Evolutionary conservation across 129 eudicot species (phyloP), one percentile per base, ranked within the genome.

Genomic region (Flaveria sonorensis): DNA sequence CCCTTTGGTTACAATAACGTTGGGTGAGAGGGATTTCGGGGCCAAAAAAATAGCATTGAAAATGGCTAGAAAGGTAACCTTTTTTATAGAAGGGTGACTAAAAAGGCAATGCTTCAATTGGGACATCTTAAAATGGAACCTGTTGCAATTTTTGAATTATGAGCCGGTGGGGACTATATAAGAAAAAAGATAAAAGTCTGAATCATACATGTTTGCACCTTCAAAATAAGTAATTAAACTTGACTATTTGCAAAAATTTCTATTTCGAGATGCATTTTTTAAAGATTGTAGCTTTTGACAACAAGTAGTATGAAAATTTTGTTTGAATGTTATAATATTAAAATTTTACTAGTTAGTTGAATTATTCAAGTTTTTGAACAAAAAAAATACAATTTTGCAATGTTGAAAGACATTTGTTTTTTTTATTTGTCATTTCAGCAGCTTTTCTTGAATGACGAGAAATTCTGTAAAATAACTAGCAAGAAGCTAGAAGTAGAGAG

Each of bases 331-430:
- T 19, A 10, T 57, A 28, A 10, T 11, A 2, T 18, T 57, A 21
- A 57, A 57, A 19, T 0, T 57, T 57, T 57, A 21, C 10, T 57
- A 57, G 30, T 20, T 57, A 57, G 14, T 10, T 56, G 16, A 9
- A 57, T 21, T 20, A 57, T 57, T 15, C 64, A 57, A 57, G 64
- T 21, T 57, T 57, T 21, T 57, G 64, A 57, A 57, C 23, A 57
- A 52, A 16, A 16, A 52, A 8, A 18, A 2, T 23, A 20, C 10
- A 57, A 36, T 36, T 57, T 57, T 57, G 30, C 32, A 20, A 57
- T 10, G 15, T 57, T 51, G 21, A 52, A 52, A 57, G 30, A 20
- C 16, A 57, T 21, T 21, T 57, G 7, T 6, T 57, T 21, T 57
- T 9, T 19, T 20, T 57, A 16, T 52, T 52, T 52, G 21, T n/a